A percentile compares a stretch with the other conserved stretches of the same genome.
These are phyloP conservation scores for Neurospora africana DNA, from an alignment of 495 filamentous ascomycete genomes.

Conservation along the genomic window DNA sequence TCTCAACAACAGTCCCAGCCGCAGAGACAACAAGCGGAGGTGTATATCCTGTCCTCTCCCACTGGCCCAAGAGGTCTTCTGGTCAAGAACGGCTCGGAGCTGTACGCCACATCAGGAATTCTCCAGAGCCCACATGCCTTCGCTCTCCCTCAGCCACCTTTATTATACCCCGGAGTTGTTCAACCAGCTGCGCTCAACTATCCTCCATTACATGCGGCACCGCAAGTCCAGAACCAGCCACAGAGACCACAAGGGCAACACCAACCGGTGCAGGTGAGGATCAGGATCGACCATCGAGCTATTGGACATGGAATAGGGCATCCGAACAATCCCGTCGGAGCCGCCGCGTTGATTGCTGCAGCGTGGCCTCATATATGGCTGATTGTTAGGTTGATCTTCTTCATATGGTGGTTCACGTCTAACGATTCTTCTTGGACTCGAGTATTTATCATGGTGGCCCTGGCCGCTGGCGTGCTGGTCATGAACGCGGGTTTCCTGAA, in stretches of 20 bases:
- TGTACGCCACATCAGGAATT: conserved; percentile 31
- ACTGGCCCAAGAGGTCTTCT: conserved; percentile 49
- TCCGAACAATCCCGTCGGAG: conserved; percentile 29
- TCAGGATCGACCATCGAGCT: not conserved
- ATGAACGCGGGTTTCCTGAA: conserved; percentile 56
- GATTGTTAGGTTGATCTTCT: conserved; percentile 60
- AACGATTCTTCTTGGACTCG: conserved; percentile 60
- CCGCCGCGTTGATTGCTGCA: conserved; percentile 38
- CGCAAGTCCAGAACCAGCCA: not conserved
- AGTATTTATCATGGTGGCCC: conserved; percentile 49
- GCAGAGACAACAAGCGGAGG: conserved; percentile 24
- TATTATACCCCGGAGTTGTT: not conserved
- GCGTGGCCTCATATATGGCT: conserved; percentile 60
- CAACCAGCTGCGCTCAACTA: conserved; percentile 2
- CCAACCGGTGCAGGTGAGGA: not conserved
- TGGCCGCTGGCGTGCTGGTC: conserved; percentile 50
- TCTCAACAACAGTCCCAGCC: conserved; percentile 11
- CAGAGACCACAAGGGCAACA: not conserved
- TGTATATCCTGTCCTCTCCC: conserved; percentile 54
- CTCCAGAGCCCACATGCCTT: not conserved
- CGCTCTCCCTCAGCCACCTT: not conserved
- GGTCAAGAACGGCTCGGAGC: conserved; percentile 33
- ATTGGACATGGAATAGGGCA: conserved; percentile 12
- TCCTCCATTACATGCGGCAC: not conserved
- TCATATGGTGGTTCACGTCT: conserved; percentile 71